These are phyloP conservation scores for Cornus controversa DNA, from an alignment of 148 eudicot species.

Conservation along the genomic window DNA sequence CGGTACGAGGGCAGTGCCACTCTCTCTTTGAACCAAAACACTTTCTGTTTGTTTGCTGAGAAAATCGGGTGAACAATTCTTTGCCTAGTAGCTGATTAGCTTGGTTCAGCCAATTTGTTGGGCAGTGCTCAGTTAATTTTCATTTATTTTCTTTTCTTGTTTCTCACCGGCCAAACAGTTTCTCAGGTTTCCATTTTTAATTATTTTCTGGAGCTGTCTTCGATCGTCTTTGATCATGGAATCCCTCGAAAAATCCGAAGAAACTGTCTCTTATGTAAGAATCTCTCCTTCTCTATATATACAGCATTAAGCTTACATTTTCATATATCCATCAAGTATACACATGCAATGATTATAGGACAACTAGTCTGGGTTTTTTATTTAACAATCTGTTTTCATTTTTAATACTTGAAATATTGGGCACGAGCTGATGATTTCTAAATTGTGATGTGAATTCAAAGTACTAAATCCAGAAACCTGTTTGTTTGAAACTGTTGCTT, in stretches of 20 bases:
- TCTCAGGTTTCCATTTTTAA: background rate
- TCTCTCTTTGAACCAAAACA: background rate
- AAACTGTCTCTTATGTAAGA: background rate
- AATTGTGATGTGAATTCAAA: background rate
- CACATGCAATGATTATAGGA: background rate
- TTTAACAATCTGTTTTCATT: background rate
- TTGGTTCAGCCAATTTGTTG: background rate
- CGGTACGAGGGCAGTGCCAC: background rate
- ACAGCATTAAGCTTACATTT: background rate
- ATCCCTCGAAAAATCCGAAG: constrained; percentile 7
- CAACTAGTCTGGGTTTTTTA: background rate
- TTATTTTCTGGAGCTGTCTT: background rate
- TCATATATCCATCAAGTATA: background rate
- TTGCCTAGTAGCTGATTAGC: background rate
- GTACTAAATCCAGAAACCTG: background rate
- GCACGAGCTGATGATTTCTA: background rate
- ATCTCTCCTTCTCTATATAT: background rate
- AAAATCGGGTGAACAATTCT: background rate
- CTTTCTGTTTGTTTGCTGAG: background rate
- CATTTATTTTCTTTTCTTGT: no score
- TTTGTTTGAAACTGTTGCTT: background rate
- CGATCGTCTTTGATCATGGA: constrained; percentile 2
- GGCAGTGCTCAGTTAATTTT: no score
- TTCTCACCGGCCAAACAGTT: background rate
- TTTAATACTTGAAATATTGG: background rate